Conservation (phyloP, 176 grass and related monocot species). For the Avena eriantha region DNA sequence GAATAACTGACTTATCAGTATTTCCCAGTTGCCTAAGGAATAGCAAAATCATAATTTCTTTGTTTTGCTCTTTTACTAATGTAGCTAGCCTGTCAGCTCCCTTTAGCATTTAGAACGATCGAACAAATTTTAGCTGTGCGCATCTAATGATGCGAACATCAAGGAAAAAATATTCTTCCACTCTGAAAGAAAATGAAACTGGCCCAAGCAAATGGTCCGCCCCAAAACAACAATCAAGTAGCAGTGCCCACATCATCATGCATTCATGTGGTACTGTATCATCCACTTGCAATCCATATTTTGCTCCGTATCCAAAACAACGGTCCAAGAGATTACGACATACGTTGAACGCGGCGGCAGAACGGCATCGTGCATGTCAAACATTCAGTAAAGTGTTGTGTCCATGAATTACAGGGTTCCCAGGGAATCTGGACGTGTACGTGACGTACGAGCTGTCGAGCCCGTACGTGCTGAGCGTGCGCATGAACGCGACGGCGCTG, state of each 20-base stretch:
- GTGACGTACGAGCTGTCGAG: slow-evolving; percentile 76
- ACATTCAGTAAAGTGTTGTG: neutral
- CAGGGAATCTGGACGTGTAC: slow-evolving; percentile 80
- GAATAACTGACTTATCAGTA: neutral
- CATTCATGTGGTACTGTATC: neutral
- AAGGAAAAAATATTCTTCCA: neutral
- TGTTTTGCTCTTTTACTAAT: neutral
- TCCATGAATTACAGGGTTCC: slow-evolving; percentile 71
- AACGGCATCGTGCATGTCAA: neutral
- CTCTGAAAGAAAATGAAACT: neutral
- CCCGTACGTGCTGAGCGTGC: slow-evolving; percentile 64
- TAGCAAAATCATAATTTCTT: neutral
- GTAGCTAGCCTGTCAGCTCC: neutral
- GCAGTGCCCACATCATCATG: slow-evolving; percentile 2
- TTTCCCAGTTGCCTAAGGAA: neutral
- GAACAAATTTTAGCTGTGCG: neutral
- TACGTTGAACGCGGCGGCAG: neutral
- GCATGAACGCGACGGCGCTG: slow-evolving; percentile 69
- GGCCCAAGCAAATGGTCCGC: neutral
- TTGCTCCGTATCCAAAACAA: neutral
- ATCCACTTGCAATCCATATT: neutral
- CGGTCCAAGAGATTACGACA: neutral
- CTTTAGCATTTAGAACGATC: neutral
- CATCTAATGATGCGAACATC: neutral
- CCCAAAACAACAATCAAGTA: neutral